Conservation (phyloP, 2,329 filamentous ascomycete species). For the Neodidymelliopsis sp. region DNA sequence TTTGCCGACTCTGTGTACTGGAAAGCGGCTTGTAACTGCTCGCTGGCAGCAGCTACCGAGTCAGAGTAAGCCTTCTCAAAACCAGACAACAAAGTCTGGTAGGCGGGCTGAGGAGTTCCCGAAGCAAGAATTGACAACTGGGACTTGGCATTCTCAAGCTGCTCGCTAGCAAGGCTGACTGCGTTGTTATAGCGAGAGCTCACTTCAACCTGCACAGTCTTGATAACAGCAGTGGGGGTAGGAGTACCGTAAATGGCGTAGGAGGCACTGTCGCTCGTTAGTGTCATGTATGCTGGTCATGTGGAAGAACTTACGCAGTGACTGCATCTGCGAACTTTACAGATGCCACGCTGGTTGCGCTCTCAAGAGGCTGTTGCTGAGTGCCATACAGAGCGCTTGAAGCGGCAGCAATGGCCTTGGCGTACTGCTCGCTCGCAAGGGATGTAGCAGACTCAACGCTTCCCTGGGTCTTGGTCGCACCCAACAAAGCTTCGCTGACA, state of each 20-base stretch:
- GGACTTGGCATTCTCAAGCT: conserved; percentile 71
- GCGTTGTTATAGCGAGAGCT: conserved; percentile 69
- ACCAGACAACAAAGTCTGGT: conserved; percentile 73
- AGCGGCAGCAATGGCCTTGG: conserved; percentile 63
- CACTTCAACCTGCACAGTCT: conserved; percentile 56
- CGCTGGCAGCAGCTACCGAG: conserved; percentile 68
- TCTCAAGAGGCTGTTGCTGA: conserved; percentile 51
- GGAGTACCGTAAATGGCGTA: conserved; percentile 63
- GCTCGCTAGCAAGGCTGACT: conserved; percentile 69
- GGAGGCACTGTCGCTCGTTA: conserved; percentile 55
- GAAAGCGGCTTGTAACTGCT: conserved; percentile 64
- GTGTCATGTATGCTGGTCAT: background rate
- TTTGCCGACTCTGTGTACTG: conserved; percentile 51
- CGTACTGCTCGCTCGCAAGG: conserved; percentile 64
- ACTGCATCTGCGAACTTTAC: conserved; percentile 65
- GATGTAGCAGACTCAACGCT: conserved; percentile 60
- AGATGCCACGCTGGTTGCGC: conserved; percentile 59
- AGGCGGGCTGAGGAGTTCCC: conserved; percentile 72
- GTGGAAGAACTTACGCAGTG: conserved; percentile 57
- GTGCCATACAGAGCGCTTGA: conserved; percentile 64
- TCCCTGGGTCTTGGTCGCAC: conserved; percentile 56
- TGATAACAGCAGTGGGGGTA: conserved; percentile 53
- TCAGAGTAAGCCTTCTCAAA: conserved; percentile 73
- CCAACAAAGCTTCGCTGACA: conserved; percentile 63
- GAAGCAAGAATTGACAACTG: conserved; percentile 71